Evolutionary conservation across 176 grass and related monocot species (phyloP), one percentile per base, ranked within the genome.

Genomic region (Ensete glaucum): DNA sequence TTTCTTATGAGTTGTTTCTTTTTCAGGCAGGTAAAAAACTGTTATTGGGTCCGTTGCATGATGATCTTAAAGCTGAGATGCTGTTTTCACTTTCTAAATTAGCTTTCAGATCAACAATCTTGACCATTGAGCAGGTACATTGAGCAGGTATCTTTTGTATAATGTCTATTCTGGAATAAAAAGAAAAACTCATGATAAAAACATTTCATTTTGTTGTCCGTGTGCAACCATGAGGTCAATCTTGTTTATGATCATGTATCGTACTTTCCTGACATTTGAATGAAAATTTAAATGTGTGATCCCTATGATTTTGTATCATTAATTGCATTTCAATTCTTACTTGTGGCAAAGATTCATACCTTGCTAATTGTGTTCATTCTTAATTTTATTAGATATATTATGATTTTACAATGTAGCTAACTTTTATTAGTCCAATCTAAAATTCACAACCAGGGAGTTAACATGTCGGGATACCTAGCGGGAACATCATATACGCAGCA

Each of bases 31-130:
- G 94, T 72, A 93, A 83, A 69, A 64, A 76, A 57, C 59, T 85
- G 29, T 52, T 98, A 74, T 56, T 80, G 27, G 80, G 83, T 65
- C 34, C 81, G 62, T 67, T 90, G 11, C 73, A 87, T 81, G 85
- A 88, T 79, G 58, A 77, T 6, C 87, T 90, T 57, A 90, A 93
- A 83, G 87, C 80, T 79, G 80, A 84, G 64, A 87, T 98, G 75
- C 80, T 98, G 50, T 85, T 72, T 19, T 81, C 86, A 2, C 82
- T 93, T 52, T 89, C 88, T 80, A 93, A 60, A 80, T 71, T 98
- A 76, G 79, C 84, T 57, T 89, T 79, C 54, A 90, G 78, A 76
- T 98, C 85, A 20, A 77, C 73, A 53, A 74, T 81, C 34, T 88
- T 93, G 71, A 77, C 84, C 76, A n/a, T 19, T 53, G 59, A 92